Evolutionary conservation across 805 yeast genomes (phyloP), one percentile per base, ranked within the genome.

Genomic region (Zygotorulaspora chibaensis): DNA sequence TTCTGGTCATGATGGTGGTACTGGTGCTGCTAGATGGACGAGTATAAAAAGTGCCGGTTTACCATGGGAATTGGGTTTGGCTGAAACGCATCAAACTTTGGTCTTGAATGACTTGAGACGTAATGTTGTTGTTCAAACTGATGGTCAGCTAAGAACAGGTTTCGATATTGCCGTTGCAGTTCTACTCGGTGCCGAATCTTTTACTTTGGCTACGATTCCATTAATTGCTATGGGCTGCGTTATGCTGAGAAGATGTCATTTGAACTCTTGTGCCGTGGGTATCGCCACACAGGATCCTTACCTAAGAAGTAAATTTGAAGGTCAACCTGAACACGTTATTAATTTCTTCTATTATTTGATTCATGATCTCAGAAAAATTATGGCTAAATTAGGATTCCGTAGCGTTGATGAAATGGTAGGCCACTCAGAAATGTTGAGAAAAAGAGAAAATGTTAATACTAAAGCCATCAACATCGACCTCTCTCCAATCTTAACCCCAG

Each of bases 1-100:
- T 54, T 87, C 96, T 50, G 98, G 98, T 61, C 97, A 95, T 63
- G 98, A 91, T 69, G 99, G 99, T 79, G 99, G 99, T 74, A 91
- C 99, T 47, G 99, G 99, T 82, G 99, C 99, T 48, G 91, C 96
- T 49, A 81, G 95, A 68, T 87, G 95, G 88, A 90, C 97, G 16
- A 93, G 96, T 66, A 89, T 91, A 66, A 90, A 90, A 67, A 83
- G 90, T 65, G 96, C 99, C 47, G 98, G 99, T 70, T 77, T 91
- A 55, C 98, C 99, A 40, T 91, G 99, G 99, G 99, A 91, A 70
- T 78, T 91, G 58, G 99, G 99, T 64, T 77, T 91, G 53, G 98
- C 98, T 48, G 99, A 91, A 73, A 85, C 98, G 16, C 99, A 91
- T 65, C 99, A 91, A 74, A 93, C 99, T 23, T 75, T 91, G 61